These are phyloP conservation scores for Gracilaria domingensis DNA, from an alignment of 23 red algal genomes.

Conservation along the genomic window DNA sequence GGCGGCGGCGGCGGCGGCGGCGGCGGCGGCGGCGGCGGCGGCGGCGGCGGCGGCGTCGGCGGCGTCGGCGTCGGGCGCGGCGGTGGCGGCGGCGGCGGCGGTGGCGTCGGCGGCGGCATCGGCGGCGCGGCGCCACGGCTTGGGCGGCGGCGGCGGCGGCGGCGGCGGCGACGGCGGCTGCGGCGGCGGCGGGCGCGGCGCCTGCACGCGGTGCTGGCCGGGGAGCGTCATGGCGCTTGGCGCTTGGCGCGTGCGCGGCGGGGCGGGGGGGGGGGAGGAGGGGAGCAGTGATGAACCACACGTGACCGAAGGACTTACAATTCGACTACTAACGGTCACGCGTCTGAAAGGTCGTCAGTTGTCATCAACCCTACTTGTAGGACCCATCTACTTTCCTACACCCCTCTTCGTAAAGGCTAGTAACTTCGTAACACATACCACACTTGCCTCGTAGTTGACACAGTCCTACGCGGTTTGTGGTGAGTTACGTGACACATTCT, in stretches of 20 bases:
- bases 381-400: no score
- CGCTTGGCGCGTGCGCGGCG: neutral
- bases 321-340: no score
- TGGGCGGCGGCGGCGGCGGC: neutral
- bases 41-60: neutral
- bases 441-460: no score
- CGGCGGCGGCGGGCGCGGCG: neutral
- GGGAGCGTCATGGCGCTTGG: slow-evolving; percentile 14
- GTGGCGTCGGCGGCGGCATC: neutral
- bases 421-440: no score
- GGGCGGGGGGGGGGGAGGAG: no score
- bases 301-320: no score
- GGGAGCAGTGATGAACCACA: no score
- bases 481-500: no score
- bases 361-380: no score
- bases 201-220: neutral
- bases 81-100: neutral
- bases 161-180: neutral
- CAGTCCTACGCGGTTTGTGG: no score
- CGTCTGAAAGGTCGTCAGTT: no score
- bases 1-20: neutral
- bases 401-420: no score
- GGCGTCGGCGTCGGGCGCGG: neutral
- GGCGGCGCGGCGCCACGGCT: neutral
- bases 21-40: neutral